These are phyloP conservation scores for Hamigera avellanea DNA, from an alignment of 495 filamentous ascomycete species.

Conservation along the genomic window DNA sequence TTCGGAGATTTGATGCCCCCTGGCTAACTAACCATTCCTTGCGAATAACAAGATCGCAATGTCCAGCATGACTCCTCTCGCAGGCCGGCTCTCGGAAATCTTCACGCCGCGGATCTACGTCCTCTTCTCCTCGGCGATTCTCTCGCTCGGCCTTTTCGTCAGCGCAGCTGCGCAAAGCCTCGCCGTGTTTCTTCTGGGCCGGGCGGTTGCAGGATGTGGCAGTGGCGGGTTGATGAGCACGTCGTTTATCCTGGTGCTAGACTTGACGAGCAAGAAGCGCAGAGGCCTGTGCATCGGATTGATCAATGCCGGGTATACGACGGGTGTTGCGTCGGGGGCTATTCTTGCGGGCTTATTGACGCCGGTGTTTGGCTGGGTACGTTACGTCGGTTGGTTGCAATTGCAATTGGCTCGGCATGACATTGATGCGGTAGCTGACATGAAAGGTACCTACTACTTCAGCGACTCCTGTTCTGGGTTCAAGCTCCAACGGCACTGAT, in stretches of 20 bases:
- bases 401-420: no score
- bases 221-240: conserved; percentile 56
- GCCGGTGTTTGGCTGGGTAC: conserved; percentile 55
- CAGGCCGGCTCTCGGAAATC: conserved; percentile 53
- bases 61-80: conserved; percentile 53
- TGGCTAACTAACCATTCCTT: not conserved
- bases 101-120: conserved; percentile 54
- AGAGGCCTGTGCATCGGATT: conserved; percentile 61
- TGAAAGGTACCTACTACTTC: no score
- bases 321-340: conserved; percentile 58
- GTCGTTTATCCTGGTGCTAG: conserved; percentile 55
- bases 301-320: conserved; percentile 53
- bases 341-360: conserved; percentile 55
- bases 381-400: conserved; percentile 16
- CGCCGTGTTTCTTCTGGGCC: conserved; percentile 50
- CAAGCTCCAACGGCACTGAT: conserved; percentile 49
- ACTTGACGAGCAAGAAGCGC: conserved; percentile 49
- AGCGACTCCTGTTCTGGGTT: conserved; percentile 58
- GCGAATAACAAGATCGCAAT: conserved; percentile 43
- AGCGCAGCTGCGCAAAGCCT: conserved; percentile 46
- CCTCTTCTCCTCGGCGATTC: conserved; percentile 40
- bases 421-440: no score
- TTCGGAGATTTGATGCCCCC: not conserved
- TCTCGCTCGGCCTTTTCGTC: conserved; percentile 50
- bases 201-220: conserved; percentile 52